phyloP scores from a whole-genome alignment of 495 filamentous ascomycete species.

The Talaromyces thailandensis region DNA sequence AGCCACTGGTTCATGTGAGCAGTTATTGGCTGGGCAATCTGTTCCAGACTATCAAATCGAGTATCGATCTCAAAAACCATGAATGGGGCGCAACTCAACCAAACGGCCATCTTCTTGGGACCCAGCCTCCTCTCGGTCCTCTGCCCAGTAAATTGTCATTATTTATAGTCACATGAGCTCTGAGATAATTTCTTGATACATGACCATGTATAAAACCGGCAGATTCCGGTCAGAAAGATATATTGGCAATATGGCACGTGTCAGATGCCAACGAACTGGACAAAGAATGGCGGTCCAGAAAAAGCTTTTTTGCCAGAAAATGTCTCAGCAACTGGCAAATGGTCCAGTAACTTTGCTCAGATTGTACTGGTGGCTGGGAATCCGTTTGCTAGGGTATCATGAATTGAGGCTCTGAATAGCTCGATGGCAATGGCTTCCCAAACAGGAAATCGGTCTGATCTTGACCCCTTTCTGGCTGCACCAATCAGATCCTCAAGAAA shows the following conservation, averaged over 20 bases:
- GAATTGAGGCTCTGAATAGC: not conserved
- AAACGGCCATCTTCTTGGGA: not conserved
- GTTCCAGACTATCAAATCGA: not conserved
- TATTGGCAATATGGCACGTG: not conserved
- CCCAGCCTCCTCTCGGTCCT: not conserved
- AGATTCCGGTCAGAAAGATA: not conserved
- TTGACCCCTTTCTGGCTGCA: not conserved
- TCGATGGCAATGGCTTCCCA: not conserved
- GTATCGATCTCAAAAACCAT: not conserved
- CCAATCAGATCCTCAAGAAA: not conserved
- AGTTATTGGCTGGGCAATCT: not conserved
- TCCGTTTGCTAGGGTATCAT: not conserved
- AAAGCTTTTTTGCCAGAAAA: not conserved
- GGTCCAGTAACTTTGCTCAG: not conserved
- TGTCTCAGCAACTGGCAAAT: not conserved
- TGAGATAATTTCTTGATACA: not conserved
- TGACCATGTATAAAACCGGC: not conserved
- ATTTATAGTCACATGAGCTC: not conserved
- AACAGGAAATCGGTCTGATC: not conserved
- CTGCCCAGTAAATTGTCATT: not conserved
- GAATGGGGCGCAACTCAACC: not conserved
- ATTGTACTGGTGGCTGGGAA: not conserved
- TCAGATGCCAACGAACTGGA: not conserved
- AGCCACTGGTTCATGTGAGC: not conserved
- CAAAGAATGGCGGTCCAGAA: not conserved